Evolutionary conservation across 345 rosid species (phyloP), one percentile per base, ranked within the genome.

Genomic region (Lenwebbia sp.): DNA sequence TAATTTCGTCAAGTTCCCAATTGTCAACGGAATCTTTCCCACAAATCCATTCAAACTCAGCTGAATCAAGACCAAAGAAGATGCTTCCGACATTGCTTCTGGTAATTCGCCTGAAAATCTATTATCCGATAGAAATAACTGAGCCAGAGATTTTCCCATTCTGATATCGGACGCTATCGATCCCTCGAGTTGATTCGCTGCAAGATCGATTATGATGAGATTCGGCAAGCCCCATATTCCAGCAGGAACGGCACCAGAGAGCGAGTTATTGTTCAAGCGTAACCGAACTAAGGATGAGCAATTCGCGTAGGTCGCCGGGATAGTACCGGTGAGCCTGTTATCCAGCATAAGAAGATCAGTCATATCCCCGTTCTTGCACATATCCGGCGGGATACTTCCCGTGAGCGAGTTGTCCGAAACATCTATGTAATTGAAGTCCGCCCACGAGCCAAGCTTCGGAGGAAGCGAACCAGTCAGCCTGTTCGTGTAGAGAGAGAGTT

Each of bases 161-260:
- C 91, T 92, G 23, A 96, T 91, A 56, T 92, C 94, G 55, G 52
- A 87, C 37, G 93, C 86, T 28, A 96, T 65, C 13, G 86, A 87
- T 76, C 98, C 96, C 90, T 92, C 93, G 82, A 95, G 91, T 58
- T 83, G 92, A 89, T 96, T 96, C 85, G 82, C 90, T 13, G 88
- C 88, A 13, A 96, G 90, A 89, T 95, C 99, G 85, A 95, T 86
- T 7, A 96, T 54, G 54, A 57, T 83, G 21, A 94, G 90, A 85
- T 90, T 93, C 52, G 96, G 96, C 91, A 96, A 90, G 60, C 96
- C 90, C 98, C 98, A 96, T 23, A 96, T 90, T 50, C 95, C 93
- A 41, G 90, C 87, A 76, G 97, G 96, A 83, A 96, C 78, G 23
- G 83, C 40, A 49, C 96, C 95, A 1, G 95, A 92, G 44, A 96